phyloP scores from a whole-genome alignment of 2,329 filamentous ascomycete species.

The Esteya vermicola region DNA sequence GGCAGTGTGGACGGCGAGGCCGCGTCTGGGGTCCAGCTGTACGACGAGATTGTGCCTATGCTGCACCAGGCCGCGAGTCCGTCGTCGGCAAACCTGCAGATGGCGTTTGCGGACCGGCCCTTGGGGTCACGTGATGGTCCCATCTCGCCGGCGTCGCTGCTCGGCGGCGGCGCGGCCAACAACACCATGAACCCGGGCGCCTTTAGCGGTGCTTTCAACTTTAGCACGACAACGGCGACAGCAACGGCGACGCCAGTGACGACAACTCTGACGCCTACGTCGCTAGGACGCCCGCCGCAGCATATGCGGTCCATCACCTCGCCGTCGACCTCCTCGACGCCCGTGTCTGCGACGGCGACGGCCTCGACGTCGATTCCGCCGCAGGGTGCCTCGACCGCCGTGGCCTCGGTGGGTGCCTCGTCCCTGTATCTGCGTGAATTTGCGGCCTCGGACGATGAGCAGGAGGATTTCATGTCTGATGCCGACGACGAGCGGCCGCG shows the following conservation, averaged over 20 bases:
- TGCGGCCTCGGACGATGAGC: constrained; percentile 64
- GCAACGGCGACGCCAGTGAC: background rate
- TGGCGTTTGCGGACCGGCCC: constrained; percentile 67
- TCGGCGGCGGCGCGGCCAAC: constrained; percentile 8
- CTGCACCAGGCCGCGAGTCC: constrained; percentile 66
- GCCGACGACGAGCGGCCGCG: constrained; percentile 45
- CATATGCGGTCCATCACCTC: constrained; percentile 79
- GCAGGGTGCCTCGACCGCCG: constrained; percentile 24
- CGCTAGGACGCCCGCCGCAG: constrained; percentile 48
- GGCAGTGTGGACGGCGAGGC: background rate
- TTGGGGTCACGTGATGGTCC: constrained; percentile 43
- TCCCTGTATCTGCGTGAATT: constrained; percentile 45
- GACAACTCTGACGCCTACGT: constrained; percentile 12
- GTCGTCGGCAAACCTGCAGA: constrained; percentile 69
- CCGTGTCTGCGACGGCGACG: constrained; percentile 36
- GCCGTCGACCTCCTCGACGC: too few relatives aligned
- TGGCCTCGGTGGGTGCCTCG: constrained; percentile 63
- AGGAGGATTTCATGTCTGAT: constrained; percentile 52
- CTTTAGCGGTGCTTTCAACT: constrained; percentile 40
- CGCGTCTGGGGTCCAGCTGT: constrained; percentile 67
- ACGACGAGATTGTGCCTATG: constrained; percentile 86
- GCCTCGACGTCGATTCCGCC: constrained; percentile 34
- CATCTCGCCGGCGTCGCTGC: too few relatives aligned
- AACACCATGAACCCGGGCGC: constrained; percentile 51
- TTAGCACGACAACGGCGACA: background rate